Percentiles rank a stretch among this genome's conserved stretches.
Evolutionary conservation across 2,329 filamentous ascomycete species (phyloP).

Genomic region (Aspergillus ochraceus): DNA sequence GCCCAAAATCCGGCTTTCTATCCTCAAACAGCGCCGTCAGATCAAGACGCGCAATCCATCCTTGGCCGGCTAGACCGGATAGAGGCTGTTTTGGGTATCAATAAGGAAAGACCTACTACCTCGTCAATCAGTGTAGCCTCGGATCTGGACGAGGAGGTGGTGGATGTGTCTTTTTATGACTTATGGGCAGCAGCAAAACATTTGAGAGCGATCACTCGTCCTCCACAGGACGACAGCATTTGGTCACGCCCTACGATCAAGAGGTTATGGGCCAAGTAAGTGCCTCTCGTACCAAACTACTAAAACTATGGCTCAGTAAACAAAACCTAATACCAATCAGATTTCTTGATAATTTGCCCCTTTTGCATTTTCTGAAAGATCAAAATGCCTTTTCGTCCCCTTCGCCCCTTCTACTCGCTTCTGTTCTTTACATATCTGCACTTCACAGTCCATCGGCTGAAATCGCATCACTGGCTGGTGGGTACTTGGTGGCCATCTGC

Average conservation of each 20-base stretch:
- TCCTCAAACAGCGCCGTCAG: constrained; percentile 6
- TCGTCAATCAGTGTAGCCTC: constrained; percentile 4
- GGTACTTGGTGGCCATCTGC: constrained; percentile 26
- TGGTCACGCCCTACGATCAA: constrained; percentile 28
- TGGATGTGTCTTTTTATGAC: constrained; percentile 14
- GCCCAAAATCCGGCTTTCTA: constrained; percentile 7
- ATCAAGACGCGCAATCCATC: constrained; percentile 19
- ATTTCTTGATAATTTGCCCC: constrained; percentile 28
- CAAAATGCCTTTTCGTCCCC: constrained; percentile 25
- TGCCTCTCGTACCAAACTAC: not conserved
- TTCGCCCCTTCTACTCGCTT: constrained; percentile 28
- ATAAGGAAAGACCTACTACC: constrained; percentile 6
- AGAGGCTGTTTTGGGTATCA: constrained; percentile 25
- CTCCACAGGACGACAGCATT: constrained; percentile 18
- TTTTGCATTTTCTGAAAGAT: constrained; percentile 30
- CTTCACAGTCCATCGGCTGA: constrained; percentile 23
- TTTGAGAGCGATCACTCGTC: constrained; percentile 23
- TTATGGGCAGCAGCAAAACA: constrained; percentile 25
- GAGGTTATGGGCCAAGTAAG: constrained; percentile 28
- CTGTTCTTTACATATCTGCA: constrained; percentile 31
- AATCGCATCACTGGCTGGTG: constrained; percentile 18
- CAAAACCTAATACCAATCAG: constrained; percentile 14
- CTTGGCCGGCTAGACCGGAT: constrained; percentile 27
- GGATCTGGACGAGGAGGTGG: constrained; percentile 14
- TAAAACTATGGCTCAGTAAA: not conserved